phyloP scores from a whole-genome alignment of 1,284 basidiomycete genomes.

The Baeospora myosura region DNA sequence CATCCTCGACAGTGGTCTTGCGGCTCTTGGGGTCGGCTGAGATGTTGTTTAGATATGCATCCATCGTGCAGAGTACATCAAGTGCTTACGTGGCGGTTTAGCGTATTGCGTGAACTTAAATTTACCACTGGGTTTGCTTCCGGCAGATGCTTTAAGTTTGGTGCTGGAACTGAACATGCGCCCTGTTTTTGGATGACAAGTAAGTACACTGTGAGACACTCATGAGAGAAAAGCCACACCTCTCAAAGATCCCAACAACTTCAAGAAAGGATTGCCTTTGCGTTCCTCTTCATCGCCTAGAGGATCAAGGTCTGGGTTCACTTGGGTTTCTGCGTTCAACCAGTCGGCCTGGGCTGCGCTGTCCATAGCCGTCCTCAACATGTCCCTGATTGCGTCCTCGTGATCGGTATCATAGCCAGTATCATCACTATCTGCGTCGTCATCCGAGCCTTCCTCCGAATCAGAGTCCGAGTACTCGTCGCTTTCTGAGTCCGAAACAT shows the following conservation, averaged over 20 bases:
- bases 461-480: slow-evolving; percentile 19
- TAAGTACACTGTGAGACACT: slow-evolving; percentile 2
- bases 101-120: not conserved
- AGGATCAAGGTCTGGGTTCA: slow-evolving; percentile 26
- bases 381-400: slow-evolving; percentile 54
- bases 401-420: slow-evolving; percentile 59
- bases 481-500: slow-evolving; percentile 26
- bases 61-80: not conserved
- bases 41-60: slow-evolving; percentile 8
- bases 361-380: slow-evolving; percentile 67
- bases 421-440: slow-evolving; percentile 30
- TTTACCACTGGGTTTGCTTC: not conserved
- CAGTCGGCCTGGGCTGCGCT: slow-evolving; percentile 51
- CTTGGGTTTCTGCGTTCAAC: slow-evolving; percentile 38
- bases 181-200: slow-evolving; percentile 32
- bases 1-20: slow-evolving; percentile 57
- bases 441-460: slow-evolving; percentile 31
- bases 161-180: slow-evolving; percentile 63
- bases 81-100: not conserved
- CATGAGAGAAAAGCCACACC: slow-evolving; percentile 30
- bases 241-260: slow-evolving; percentile 60
- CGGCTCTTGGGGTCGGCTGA: slow-evolving; percentile 24
- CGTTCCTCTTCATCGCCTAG: slow-evolving; percentile 41
- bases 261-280: slow-evolving; percentile 68
- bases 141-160: slow-evolving; percentile 34